Evolutionary conservation across 2,329 filamentous ascomycete genomes (phyloP).

Genomic region (Cladophialophora yegresii): DNA sequence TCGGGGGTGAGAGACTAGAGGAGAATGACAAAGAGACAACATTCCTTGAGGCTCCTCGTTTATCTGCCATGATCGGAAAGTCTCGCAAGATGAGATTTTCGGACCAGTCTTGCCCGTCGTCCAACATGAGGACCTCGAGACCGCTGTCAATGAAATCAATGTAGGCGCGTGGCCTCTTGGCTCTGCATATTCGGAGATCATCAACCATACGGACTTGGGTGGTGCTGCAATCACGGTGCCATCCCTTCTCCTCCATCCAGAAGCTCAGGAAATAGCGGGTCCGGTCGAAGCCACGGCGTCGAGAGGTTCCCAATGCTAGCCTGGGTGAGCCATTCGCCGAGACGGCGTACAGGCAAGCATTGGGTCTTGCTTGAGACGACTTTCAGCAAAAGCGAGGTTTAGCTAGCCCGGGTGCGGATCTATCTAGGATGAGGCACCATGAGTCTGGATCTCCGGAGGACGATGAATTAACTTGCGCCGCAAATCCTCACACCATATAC

Average conservation of each 20-base stretch:
- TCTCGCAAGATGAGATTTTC: conserved; percentile 45
- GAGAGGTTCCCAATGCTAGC: conserved; percentile 46
- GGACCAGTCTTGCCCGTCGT: conserved; percentile 50
- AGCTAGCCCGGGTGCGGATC: background rate
- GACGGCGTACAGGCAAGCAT: conserved; percentile 8
- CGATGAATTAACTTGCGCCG: background rate
- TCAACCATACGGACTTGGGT: conserved; percentile 48
- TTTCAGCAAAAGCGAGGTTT: background rate
- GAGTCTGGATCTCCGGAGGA: background rate
- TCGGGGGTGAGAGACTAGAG: background rate
- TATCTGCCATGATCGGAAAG: conserved; percentile 1
- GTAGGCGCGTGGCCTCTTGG: conserved; percentile 44
- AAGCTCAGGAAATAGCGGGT: conserved; percentile 54
- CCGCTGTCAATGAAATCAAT: conserved; percentile 38
- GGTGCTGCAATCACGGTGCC: conserved; percentile 52
- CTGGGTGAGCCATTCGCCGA: conserved; percentile 12
- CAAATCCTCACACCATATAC: background rate
- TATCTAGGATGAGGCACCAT: background rate
- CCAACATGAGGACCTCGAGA: conserved; percentile 35
- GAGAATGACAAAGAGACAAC: background rate
- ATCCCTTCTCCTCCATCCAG: conserved; percentile 52
- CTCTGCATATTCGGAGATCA: conserved; percentile 47
- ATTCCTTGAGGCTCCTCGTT: background rate
- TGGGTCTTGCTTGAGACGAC: conserved; percentile 4
- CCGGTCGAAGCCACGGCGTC: conserved; percentile 53